phyloP scores from a whole-genome alignment of 2,329 filamentous ascomycete species.

The Clarireedia monteithiana region DNA sequence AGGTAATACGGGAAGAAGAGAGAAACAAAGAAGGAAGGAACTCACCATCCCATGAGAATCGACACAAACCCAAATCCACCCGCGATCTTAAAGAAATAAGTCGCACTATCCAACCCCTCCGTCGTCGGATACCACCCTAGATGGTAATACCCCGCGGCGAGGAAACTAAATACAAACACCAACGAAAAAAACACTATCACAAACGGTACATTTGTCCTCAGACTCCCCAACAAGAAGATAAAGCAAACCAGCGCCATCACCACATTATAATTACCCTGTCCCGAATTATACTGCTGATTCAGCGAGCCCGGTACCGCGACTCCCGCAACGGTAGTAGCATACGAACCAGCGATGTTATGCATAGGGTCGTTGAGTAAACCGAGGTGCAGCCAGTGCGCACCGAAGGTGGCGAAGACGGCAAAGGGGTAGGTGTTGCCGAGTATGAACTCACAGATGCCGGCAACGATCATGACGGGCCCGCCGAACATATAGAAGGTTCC shows the following conservation, averaged over 20 bases:
- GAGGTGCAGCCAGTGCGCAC: conserved; percentile 9
- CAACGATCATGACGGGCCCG: conserved; percentile 13
- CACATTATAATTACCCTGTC: conserved; percentile 12
- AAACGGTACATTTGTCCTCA: conserved; percentile 13
- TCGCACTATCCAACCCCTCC: conserved; percentile 7
- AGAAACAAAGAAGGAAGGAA: background rate
- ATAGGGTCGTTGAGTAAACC: conserved; percentile 46
- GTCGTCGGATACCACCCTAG: conserved; percentile 7
- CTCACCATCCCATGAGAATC: conserved; percentile 13
- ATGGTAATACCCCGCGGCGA: conserved; percentile 7
- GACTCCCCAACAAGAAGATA: conserved; percentile 7
- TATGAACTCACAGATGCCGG: conserved; percentile 14
- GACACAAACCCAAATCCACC: conserved; percentile 13
- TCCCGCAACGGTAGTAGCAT: conserved; percentile 26
- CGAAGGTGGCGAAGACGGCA: conserved; percentile 11
- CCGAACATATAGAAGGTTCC: conserved; percentile 12
- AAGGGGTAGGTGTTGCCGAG: conserved; percentile 15
- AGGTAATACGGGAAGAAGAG: too few species aligned
- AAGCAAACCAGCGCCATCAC: conserved; percentile 10
- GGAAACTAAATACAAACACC: conserved; percentile 10
- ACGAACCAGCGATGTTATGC: conserved; percentile 61
- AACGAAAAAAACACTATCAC: conserved; percentile 11
- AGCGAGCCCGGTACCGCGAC: background rate
- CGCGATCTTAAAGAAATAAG: conserved; percentile 12
- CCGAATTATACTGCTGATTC: conserved; percentile 10